A percentile compares a stretch with the other conserved stretches of the same genome.
These are phyloP conservation scores for Curvularia spicifera DNA, from an alignment of 2,329 filamentous ascomycete species.

Conservation along the genomic window DNA sequence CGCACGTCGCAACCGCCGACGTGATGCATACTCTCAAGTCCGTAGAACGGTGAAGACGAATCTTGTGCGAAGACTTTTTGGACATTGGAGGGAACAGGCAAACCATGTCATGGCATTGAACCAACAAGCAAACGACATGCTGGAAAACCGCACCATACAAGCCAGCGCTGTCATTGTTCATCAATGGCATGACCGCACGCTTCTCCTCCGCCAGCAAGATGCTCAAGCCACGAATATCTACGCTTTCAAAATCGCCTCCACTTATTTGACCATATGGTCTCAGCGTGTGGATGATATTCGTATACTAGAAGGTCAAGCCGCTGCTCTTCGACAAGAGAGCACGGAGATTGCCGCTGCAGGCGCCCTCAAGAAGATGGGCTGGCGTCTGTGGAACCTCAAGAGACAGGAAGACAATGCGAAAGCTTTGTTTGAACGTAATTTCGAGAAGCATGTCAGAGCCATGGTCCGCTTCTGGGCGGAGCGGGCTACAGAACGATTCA, in stretches of 20 bases:
- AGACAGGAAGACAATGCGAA: conserved; percentile 60
- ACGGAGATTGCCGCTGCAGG: conserved; percentile 55
- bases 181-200: conserved; percentile 53
- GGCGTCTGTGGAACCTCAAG: conserved; percentile 62
- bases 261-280: conserved; percentile 40
- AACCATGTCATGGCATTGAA: conserved; percentile 25
- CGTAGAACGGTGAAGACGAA: conserved; percentile 62
- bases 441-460: conserved; percentile 61
- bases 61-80: conserved; percentile 54
- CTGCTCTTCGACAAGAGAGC: conserved; percentile 55
- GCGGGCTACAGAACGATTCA: conserved; percentile 46
- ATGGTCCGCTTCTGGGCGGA: conserved; percentile 64
- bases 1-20: conserved; percentile 59
- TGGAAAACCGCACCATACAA: conserved; percentile 29
- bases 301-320: conserved; percentile 52
- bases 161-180: conserved; percentile 47
- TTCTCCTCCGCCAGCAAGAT: conserved; percentile 27
- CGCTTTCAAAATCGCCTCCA: conserved; percentile 35
- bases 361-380: conserved; percentile 63
- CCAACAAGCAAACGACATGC: conserved; percentile 42
- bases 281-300: conserved; percentile 35
- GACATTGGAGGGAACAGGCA: conserved; percentile 45
- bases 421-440: conserved; percentile 60
- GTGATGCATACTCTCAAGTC: conserved; percentile 62
- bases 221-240: conserved; percentile 36